Evolutionary conservation across 1,284 basidiomycete species (phyloP).

Genomic region (Violaceomyces palustris): DNA sequence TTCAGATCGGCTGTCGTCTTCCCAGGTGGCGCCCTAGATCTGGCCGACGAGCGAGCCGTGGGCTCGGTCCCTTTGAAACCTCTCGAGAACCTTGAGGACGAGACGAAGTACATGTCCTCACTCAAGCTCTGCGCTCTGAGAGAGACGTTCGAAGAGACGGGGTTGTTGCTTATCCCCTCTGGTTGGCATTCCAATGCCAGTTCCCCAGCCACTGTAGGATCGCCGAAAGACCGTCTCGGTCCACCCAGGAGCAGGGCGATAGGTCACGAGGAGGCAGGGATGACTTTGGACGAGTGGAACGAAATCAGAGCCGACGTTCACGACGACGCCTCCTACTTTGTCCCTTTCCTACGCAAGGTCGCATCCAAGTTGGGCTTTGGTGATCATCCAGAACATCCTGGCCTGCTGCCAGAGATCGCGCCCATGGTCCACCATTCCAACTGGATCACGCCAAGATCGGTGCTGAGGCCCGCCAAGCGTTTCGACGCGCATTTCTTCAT

Average conservation of each 20-base stretch:
- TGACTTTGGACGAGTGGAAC: slow-evolving; percentile 33
- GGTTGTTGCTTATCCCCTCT: slow-evolving; percentile 35
- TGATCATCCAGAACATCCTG: no score
- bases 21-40: slow-evolving; percentile 41
- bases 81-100: no score
- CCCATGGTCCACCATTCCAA: slow-evolving; percentile 37
- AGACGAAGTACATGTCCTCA: slow-evolving; percentile 23
- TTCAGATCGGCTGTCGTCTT: slow-evolving; percentile 48
- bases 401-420: slow-evolving; percentile 18
- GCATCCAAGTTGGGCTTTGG: slow-evolving; percentile 9
- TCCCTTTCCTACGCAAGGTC: slow-evolving; percentile 28
- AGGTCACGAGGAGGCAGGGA: slow-evolving; percentile 33
- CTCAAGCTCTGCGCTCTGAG: slow-evolving; percentile 40
- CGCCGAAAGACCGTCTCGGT: not conserved
- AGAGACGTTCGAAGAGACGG: slow-evolving; percentile 48
- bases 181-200: no score
- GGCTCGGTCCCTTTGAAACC: slow-evolving; percentile 2
- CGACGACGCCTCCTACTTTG: slow-evolving; percentile 37
- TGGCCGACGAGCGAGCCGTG: slow-evolving; percentile 27
- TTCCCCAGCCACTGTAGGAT: slow-evolving; percentile 1
- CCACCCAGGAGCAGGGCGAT: slow-evolving; percentile 34
- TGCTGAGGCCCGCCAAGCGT: slow-evolving; percentile 41
- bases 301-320: slow-evolving; percentile 37
- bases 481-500: slow-evolving; percentile 48
- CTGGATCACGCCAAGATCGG: slow-evolving; percentile 43